Evolutionary conservation across 2,329 filamentous ascomycete species (phyloP).

Genomic region (Fusarium coffeatum): DNA sequence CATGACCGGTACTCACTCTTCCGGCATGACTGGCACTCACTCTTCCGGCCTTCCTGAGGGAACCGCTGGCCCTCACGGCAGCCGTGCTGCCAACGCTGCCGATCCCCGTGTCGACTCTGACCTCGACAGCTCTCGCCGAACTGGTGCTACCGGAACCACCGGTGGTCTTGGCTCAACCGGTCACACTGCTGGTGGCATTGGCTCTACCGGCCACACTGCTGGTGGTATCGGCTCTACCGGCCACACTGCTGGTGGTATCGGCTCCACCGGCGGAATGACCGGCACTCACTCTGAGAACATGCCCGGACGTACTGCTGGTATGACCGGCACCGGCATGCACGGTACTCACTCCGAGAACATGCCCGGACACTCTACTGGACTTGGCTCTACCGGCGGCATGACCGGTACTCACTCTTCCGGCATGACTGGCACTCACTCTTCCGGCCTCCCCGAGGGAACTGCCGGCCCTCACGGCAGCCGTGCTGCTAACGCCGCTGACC

Average conservation of each 20-base stretch:
- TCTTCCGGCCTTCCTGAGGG: conserved; percentile 35
- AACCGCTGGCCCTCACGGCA: conserved; percentile 57
- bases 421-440: neutral
- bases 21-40: neutral
- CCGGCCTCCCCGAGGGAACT: conserved; percentile 37
- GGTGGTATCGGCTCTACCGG: no score
- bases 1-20: conserved; percentile 45
- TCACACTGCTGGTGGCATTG: no score
- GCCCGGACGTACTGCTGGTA: neutral
- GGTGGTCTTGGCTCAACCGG: neutral
- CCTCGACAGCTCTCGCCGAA: conserved; percentile 51
- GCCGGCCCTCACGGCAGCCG: conserved; percentile 60
- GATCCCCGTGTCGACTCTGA: conserved; percentile 67
- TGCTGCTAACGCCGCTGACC: conserved; percentile 63
- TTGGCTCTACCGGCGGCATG: neutral
- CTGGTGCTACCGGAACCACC: neutral
- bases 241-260: neutral
- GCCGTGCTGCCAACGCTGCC: conserved; percentile 60
- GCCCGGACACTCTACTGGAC: neutral
- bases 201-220: no score
- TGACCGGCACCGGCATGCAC: neutral
- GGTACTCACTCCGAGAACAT: neutral
- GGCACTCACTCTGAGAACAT: neutral
- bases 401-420: neutral
- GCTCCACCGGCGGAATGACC: conserved; percentile 48